phyloP scores from a whole-genome alignment of 805 yeast species.

The Yarrowia sp. region DNA sequence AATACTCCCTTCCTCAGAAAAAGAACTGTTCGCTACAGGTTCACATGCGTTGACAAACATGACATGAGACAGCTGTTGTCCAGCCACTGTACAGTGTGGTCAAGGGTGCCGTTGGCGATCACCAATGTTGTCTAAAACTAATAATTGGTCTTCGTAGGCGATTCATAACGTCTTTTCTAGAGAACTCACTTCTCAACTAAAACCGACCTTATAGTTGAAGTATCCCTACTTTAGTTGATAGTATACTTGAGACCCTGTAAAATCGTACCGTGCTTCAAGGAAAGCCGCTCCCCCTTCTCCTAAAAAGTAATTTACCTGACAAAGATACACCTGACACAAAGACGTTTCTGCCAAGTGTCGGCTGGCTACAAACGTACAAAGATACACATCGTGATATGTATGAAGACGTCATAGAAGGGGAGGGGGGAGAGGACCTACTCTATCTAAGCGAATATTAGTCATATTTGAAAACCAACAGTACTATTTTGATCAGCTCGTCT shows the following conservation, averaged over 20 bases:
- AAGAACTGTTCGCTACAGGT: constrained; percentile 22
- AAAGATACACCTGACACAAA: neutral
- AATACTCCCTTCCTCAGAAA: neutral
- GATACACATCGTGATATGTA: constrained; percentile 5
- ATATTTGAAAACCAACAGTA: neutral
- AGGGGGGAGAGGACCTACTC: neutral
- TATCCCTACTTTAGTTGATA: too few relatives aligned
- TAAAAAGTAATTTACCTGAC: neutral
- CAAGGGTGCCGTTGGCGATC: too few relatives aligned
- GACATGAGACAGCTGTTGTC: constrained; percentile 6
- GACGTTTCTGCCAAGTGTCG: constrained; percentile 16
- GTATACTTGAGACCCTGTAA: too few relatives aligned
- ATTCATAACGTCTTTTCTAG: too few relatives aligned
- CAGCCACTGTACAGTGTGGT: neutral
- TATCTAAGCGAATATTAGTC: too few relatives aligned
- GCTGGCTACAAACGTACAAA: constrained; percentile 26
- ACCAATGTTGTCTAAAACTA: too few relatives aligned
- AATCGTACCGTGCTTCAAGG: too few relatives aligned
- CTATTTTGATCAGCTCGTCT: neutral
- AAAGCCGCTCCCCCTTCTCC: too few relatives aligned
- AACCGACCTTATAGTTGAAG: too few relatives aligned
- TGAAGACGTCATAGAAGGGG: neutral
- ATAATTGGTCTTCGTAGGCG: too few relatives aligned
- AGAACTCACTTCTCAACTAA: too few relatives aligned
- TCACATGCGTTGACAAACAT: constrained; percentile 2